A percentile compares a stretch with the other conserved stretches of the same genome.
These are phyloP conservation scores for Lithocarpus polystachyus DNA, from an alignment of 306 rosid species.

Conservation along the genomic window DNA sequence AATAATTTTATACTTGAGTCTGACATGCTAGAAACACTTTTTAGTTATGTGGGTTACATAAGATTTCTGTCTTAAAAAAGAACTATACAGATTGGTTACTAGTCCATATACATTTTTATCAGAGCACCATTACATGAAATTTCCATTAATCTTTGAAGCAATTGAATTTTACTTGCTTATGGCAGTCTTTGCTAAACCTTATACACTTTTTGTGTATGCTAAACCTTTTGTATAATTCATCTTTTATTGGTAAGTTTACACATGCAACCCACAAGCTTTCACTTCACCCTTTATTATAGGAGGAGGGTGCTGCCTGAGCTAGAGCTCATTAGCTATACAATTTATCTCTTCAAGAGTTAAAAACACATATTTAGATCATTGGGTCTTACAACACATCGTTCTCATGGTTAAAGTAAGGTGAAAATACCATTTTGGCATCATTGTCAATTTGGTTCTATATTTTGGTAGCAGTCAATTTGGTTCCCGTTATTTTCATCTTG, in stretches of 20 bases:
- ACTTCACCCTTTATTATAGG: too few species aligned
- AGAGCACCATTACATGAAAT: neutral
- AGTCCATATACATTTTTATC: neutral
- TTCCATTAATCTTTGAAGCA: neutral
- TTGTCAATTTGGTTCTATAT: too few species aligned
- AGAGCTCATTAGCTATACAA: too few species aligned
- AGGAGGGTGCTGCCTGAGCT: too few species aligned
- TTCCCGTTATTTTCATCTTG: accelerated
- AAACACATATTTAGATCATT: too few species aligned
- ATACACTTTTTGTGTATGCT: neutral
- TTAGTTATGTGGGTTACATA: neutral
- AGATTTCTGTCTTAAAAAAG: neutral
- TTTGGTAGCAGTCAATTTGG: too few species aligned
- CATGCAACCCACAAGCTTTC: too few species aligned
- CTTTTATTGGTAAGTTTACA: too few species aligned
- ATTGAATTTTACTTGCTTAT: neutral
- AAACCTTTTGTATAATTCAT: neutral
- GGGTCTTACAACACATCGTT: too few species aligned
- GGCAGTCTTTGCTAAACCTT: neutral
- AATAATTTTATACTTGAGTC: neutral
- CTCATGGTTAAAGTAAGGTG: too few species aligned
- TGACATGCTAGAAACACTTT: neutral
- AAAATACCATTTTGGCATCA: too few species aligned
- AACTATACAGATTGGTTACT: neutral
- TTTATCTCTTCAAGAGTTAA: too few species aligned